Conservation (phyloP, 169 alveolate genomes). For the Eimeria necatrix region DNA sequence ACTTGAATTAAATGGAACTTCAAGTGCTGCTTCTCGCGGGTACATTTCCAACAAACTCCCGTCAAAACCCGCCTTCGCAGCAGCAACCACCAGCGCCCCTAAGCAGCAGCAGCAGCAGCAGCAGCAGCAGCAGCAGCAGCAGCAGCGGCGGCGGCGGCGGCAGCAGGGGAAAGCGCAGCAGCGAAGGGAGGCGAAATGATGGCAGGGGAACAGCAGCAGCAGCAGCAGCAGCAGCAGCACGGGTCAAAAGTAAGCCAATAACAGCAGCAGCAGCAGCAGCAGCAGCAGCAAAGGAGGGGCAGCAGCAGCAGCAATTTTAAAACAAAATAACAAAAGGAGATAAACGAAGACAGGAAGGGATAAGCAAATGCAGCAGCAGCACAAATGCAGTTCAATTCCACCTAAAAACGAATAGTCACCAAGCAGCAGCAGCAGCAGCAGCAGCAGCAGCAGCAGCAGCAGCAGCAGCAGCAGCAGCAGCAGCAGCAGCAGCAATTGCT, state of each 20-base stretch:
- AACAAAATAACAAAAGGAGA: neutral
- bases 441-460: no score
- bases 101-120: neutral
- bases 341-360: neutral
- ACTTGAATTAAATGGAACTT: constrained; percentile 93
- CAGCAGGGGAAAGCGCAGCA: neutral
- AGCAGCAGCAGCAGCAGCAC: neutral
- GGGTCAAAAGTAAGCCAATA: neutral
- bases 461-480: neutral
- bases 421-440: neutral
- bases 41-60: constrained; percentile 75
- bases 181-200: neutral
- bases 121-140: neutral
- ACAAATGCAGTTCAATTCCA: neutral
- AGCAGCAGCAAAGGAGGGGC: neutral
- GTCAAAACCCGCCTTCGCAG: constrained; percentile 92
- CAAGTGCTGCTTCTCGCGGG: constrained; percentile 86
- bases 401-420: neutral
- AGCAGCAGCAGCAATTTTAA: neutral
- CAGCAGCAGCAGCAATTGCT: neutral
- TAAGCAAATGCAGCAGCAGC: neutral
- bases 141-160: neutral
- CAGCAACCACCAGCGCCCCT: constrained; percentile 93
- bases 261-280: neutral
- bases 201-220: neutral